Evolutionary conservation across 768 basidiomycete genomes (phyloP).

Genomic region (Mycena kentingensis): DNA sequence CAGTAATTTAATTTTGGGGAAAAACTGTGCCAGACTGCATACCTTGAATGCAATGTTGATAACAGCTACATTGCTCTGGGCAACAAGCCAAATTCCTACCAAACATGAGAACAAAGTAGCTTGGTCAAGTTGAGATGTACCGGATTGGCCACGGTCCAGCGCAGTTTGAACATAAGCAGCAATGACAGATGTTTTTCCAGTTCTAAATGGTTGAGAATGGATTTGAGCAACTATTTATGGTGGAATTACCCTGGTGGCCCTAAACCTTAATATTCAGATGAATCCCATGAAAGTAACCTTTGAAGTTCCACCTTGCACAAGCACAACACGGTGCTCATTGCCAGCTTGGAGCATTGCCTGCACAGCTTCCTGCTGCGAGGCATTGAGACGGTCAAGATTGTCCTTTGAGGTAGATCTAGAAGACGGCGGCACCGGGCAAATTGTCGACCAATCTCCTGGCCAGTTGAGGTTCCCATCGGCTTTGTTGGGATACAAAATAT

Average conservation of each 20-base stretch:
- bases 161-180: conserved; percentile 59
- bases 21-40: background rate
- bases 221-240: background rate
- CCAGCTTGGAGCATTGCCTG: conserved; percentile 47
- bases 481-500: conserved; percentile 45
- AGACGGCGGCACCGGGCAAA: no score
- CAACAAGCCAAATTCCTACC: conserved; percentile 74
- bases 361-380: conserved; percentile 50
- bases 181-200: conserved; percentile 76
- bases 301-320: conserved; percentile 52
- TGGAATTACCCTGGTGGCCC: conserved; percentile 52
- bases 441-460: no score
- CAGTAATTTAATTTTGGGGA: no score
- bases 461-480: background rate
- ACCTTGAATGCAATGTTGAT: conserved; percentile 70
- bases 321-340: conserved; percentile 39
- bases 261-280: background rate
- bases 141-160: conserved; percentile 32
- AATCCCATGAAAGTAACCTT: background rate
- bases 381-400: conserved; percentile 36
- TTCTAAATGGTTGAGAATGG: conserved; percentile 25
- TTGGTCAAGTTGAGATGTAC: no score
- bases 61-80: conserved; percentile 86
- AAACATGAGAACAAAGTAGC: background rate
- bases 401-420: background rate